phyloP scores from a whole-genome alignment of 1,284 basidiomycete genomes.

The Hypsizygus ulmarius region DNA sequence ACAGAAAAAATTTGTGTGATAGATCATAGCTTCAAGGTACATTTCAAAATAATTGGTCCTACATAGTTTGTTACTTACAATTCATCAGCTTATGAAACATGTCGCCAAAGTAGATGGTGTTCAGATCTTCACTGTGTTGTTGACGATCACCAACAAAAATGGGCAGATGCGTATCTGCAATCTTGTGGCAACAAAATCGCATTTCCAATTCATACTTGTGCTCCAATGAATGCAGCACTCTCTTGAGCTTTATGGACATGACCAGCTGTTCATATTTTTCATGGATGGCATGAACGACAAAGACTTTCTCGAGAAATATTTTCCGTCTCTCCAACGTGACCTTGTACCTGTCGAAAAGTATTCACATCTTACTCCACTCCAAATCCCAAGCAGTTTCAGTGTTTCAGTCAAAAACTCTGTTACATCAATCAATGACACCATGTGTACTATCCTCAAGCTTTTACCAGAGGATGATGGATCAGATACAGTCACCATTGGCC shows the following conservation, averaged over 20 bases:
- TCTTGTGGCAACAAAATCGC: conserved; percentile 22
- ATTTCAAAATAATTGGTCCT: background rate
- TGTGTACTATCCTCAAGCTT: background rate
- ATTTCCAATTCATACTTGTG: conserved; percentile 18
- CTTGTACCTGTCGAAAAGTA: background rate
- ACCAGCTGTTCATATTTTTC: conserved; percentile 19
- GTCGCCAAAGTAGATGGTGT: conserved; percentile 17
- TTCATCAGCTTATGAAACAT: conserved; percentile 1
- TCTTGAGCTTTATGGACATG: conserved; percentile 19
- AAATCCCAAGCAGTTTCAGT: no score
- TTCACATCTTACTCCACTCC: no score
- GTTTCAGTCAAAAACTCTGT: no score
- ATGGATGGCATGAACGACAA: conserved; percentile 17
- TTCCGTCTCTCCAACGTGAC: background rate
- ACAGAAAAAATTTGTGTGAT: conserved; percentile 15
- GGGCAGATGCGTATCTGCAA: conserved; percentile 21
- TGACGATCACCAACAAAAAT: conserved; percentile 23
- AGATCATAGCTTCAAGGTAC: conserved; percentile 13
- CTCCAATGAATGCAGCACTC: conserved; percentile 15
- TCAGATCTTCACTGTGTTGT: conserved; percentile 18
- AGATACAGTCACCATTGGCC: background rate
- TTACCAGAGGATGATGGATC: background rate
- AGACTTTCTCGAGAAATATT: conserved; percentile 3
- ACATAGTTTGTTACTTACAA: no score
- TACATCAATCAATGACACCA: background rate